phyloP scores from a whole-genome alignment of 345 rosid genomes.

The Brassica juncea region DNA sequence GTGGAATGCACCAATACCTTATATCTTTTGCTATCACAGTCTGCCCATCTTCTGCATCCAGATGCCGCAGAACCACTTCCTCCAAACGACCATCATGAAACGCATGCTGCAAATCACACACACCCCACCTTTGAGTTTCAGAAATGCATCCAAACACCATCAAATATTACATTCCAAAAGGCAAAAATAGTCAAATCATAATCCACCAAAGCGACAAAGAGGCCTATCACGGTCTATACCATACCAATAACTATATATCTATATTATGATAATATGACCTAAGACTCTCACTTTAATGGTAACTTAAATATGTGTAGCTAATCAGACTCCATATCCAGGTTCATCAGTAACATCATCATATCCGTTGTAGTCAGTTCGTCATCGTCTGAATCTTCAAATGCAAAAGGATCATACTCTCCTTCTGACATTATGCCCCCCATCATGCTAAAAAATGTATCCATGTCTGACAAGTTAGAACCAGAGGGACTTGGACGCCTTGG shows the following conservation, averaged over 20 bases:
- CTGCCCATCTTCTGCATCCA: constrained; percentile 75
- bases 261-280: constrained; percentile 2
- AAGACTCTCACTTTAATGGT: constrained; percentile 28
- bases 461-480: constrained; percentile 42
- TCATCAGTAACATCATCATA: constrained; percentile 55
- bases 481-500: constrained; percentile 53
- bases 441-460: constrained; percentile 51
- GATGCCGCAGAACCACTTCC: constrained; percentile 77
- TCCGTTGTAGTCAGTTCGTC: constrained; percentile 48
- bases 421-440: constrained; percentile 53
- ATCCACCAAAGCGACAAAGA: constrained; percentile 11
- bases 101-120: constrained; percentile 62
- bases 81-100: constrained; percentile 75
- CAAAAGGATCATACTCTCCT: constrained; percentile 51
- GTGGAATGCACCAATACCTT: constrained; percentile 29
- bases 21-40: constrained; percentile 72
- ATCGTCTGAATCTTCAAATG: constrained; percentile 46
- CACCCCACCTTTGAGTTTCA: constrained; percentile 22
- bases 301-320: background rate
- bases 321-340: constrained; percentile 45
- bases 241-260: constrained; percentile 16
- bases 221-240: constrained; percentile 5
- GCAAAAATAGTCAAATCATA: background rate
- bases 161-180: constrained; percentile 14
- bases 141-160: constrained; percentile 26